Evolutionary conservation across 1,284 basidiomycete species (phyloP), one percentile per base, ranked within the genome.

Genomic region (Serendipita sp.): DNA sequence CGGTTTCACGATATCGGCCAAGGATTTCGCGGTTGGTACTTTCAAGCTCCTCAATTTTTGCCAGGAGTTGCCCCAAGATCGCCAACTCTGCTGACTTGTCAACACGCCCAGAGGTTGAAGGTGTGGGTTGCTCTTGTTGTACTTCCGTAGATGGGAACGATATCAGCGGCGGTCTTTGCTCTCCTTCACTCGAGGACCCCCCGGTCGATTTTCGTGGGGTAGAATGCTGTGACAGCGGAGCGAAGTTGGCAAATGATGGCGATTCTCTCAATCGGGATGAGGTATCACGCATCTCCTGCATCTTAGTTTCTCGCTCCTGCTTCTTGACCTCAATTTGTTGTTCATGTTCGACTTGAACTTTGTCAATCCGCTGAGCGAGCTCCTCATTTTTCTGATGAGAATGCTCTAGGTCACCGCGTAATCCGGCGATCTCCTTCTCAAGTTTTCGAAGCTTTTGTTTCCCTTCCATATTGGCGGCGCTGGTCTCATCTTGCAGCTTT

Each of bases 31-130:
- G 67, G 69, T 95, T 90, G 10, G 87, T 80, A 63, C 85, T 77
- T 69, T 91, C 86, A 0, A 93, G 76, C 70, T 93, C 90, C 32
- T 79, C 76, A 61, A 93, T 86, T 73, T 91, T 92, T n/a, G 74
- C 69, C 35, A 91, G 72, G 2, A 93, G 79, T 70, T 89, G 84
- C 1, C 82, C 76, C 13, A 92, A 79, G 61, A 91, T 75, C 12
- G 78, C 78, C 32, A 80, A 78, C 67, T 88, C 77, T 8, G 62
- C 61, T 8, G 67, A 44, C 12, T 64, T 22, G 34, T 6, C 10
- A 22, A 32, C 50, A 22, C 22, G 22, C 10, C 45, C 47, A 17
- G 15, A 13, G 62, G 17, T 30, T 30, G 63, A 22, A 12, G 42
- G 42, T 22, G 22, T 22, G 17, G 42, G 42, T 17, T 17, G 12